These are phyloP conservation scores for Lizonia empirigonia DNA, from an alignment of 2,329 filamentous ascomycete species.

Conservation along the genomic window DNA sequence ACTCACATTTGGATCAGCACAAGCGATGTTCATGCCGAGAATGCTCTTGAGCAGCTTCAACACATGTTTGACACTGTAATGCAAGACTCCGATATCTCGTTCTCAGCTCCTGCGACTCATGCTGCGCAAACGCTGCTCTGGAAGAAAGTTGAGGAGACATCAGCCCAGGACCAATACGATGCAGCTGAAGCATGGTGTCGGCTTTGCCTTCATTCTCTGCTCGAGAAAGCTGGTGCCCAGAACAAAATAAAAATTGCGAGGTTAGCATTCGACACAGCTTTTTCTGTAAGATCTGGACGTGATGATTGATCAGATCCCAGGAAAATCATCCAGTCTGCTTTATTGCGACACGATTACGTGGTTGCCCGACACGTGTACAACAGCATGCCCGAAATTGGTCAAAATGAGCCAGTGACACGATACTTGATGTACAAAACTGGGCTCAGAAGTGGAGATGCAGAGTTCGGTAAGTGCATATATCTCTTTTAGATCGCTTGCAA, in stretches of 20 bases:
- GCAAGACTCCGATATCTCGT: constrained; percentile 51
- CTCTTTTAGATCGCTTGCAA: neutral
- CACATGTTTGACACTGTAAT: constrained; percentile 56
- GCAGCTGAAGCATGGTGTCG: constrained; percentile 72
- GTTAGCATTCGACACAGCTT: constrained; percentile 46
- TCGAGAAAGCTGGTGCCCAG: constrained; percentile 66
- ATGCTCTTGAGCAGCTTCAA: constrained; percentile 48
- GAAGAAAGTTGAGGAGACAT: constrained; percentile 72
- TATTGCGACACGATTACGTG: constrained; percentile 63
- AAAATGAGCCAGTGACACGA: constrained; percentile 67
- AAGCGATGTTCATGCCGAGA: constrained; percentile 48
- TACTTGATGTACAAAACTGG: constrained; percentile 79
- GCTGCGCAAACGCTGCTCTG: constrained; percentile 77
- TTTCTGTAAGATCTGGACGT: neutral
- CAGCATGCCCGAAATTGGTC: constrained; percentile 63
- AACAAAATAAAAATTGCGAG: constrained; percentile 73
- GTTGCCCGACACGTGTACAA: constrained; percentile 62
- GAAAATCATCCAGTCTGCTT: constrained; percentile 73
- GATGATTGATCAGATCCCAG: constrained; percentile 52
- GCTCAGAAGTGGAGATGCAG: constrained; percentile 62
- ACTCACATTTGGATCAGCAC: constrained; percentile 70
- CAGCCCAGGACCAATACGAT: constrained; percentile 59
- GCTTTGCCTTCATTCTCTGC: constrained; percentile 69
- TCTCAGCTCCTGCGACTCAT: constrained; percentile 67
- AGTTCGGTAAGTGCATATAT: constrained; percentile 51